Evolutionary conservation across 2,329 filamentous ascomycete species (phyloP).

Genomic region (Tolypocladium album): DNA sequence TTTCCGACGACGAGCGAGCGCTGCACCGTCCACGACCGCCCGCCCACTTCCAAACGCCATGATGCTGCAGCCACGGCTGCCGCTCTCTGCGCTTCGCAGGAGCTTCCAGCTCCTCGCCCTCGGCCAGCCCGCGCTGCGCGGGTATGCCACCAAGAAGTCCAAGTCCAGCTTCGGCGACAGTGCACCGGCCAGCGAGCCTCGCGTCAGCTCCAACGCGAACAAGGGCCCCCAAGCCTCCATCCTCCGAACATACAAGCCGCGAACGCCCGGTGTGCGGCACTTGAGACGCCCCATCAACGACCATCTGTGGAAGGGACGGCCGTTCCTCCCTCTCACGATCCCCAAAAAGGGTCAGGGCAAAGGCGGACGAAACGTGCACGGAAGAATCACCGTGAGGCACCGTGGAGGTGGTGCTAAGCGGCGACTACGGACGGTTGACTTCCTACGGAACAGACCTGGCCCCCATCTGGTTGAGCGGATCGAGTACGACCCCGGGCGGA

Average conservation of each 20-base stretch:
- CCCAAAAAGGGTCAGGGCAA: slow-evolving; percentile 88
- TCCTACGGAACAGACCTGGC: slow-evolving; percentile 65
- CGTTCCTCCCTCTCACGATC: slow-evolving; percentile 72
- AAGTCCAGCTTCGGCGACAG: slow-evolving; percentile 8
- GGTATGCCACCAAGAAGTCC: slow-evolving; percentile 18
- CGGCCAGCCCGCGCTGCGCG: slow-evolving; percentile 14
- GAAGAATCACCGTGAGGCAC: slow-evolving; percentile 80
- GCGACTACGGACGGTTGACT: slow-evolving; percentile 87
- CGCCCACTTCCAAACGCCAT: neutral
- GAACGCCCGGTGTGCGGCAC: slow-evolving; percentile 87
- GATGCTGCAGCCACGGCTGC: slow-evolving; percentile 21
- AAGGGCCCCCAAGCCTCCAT: slow-evolving; percentile 26
- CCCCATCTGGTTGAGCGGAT: slow-evolving; percentile 86
- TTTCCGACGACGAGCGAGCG: neutral
- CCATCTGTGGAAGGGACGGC: slow-evolving; percentile 90
- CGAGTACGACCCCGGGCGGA: slow-evolving; percentile 90
- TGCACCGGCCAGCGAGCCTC: slow-evolving; percentile 9
- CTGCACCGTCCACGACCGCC: neutral
- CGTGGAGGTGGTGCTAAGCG: slow-evolving; percentile 86
- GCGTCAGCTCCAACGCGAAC: slow-evolving; percentile 9
- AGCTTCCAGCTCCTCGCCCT: slow-evolving; percentile 17
- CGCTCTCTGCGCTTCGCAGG: slow-evolving; percentile 16
- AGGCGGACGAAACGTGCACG: slow-evolving; percentile 83
- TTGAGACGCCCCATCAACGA: slow-evolving; percentile 88
- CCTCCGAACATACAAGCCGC: slow-evolving; percentile 82